Percentiles rank a stretch among this genome's conserved stretches.
phyloP scores from a whole-genome alignment of 495 filamentous ascomycete species.

The Penicillium verhagenii region DNA sequence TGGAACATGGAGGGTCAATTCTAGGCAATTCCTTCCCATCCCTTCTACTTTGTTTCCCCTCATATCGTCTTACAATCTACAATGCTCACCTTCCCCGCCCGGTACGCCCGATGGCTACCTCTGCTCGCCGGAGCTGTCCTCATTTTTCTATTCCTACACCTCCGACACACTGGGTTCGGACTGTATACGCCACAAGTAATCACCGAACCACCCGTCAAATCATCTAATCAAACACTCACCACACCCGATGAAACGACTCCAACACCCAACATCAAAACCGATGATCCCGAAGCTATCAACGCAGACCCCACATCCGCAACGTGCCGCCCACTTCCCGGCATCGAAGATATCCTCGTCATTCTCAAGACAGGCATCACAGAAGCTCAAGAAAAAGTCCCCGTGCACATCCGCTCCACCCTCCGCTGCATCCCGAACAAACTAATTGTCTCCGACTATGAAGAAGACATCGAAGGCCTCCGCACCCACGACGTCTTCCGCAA shows the following conservation, averaged over 20 bases:
- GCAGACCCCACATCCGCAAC: neutral
- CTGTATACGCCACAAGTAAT: constrained; percentile 7
- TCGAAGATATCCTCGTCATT: constrained; percentile 42
- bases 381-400: constrained; percentile 39
- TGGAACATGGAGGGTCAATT: constrained; percentile 16
- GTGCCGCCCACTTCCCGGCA: constrained; percentile 31
- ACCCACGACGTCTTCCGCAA: constrained; percentile 47
- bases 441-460: constrained; percentile 50
- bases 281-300: neutral
- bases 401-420: constrained; percentile 45
- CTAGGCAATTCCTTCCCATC: neutral
- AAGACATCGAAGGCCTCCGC: constrained; percentile 37
- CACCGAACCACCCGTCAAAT: neutral
- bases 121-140: constrained; percentile 14
- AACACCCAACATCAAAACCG: neutral
- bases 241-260: neutral
- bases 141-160: constrained; percentile 19
- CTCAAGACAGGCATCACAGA: constrained; percentile 53
- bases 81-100: constrained; percentile 23
- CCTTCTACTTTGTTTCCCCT: neutral
- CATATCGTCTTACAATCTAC: neutral
- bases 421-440: constrained; percentile 46
- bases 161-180: constrained; percentile 11
- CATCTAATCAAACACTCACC: neutral
- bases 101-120: constrained; percentile 28